Evolutionary conservation across 352 stramenopile species (phyloP), one percentile per base, ranked within the genome.

Genomic region (Phytophthora podocarpi): DNA sequence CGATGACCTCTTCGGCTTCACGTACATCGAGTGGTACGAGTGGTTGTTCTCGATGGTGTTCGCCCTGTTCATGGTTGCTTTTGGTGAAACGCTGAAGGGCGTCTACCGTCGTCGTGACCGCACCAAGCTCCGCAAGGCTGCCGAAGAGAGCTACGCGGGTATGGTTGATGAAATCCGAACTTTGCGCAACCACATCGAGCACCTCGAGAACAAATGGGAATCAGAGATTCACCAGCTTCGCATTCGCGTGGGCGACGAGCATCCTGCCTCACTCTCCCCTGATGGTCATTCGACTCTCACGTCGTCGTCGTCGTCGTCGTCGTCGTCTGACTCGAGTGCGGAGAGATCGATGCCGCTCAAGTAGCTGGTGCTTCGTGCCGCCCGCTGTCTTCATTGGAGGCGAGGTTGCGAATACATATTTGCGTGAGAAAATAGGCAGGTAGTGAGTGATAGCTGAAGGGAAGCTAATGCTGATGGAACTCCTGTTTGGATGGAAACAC

Each of bases 11-110:
- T 91, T 91, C 37, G 82, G 82, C 27, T 91, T 91, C 48, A 68
- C 76, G 3, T 51, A 81, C 56, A 82, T 91, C 48, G 72, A 87
- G 66, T 91, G 80, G 80, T 87, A 80, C 64, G 72, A 91, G 64
- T 89, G 80, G 80, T 69, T 89, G 49, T 85, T 90, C 64, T 73
- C 82, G 27, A 89, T 90, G 55, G 55, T 76, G 23, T 85, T 88
- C 23, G 73, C 82, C 18, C 21, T 91, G n/a, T 27, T 82, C 32
- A 91, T 91, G 82, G 76, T 90, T 7, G 57, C 60, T 28, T 85
- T 89, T 24, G 80, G 82, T 16, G 82, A 91, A 72, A 87, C 68
- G 28, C 62, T 91, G n/a, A 91, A 91, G 64, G 78, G 55, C 24
- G 18, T 66, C 7, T 91, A 88, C 69, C 82, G 82, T 32, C 64